These are phyloP conservation scores for Neurospora sp. DNA, from an alignment of 495 filamentous ascomycete species.

Conservation along the genomic window DNA sequence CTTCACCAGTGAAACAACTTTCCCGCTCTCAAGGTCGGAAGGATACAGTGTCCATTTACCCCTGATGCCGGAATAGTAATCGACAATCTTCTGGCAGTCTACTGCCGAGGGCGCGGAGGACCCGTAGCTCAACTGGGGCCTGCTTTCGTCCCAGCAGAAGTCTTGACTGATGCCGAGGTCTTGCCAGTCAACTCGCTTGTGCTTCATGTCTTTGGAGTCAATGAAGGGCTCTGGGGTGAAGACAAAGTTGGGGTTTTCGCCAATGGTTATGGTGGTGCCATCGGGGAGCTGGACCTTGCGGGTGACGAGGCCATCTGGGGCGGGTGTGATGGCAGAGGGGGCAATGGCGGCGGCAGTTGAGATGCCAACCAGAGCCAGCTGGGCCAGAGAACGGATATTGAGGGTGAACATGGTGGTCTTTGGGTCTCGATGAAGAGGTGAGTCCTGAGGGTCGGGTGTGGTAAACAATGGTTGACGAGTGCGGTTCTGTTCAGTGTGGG, in stretches of 20 bases:
- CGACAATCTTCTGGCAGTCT: not conserved
- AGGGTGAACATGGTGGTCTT: not conserved
- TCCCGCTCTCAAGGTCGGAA: not conserved
- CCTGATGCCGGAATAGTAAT: constrained; percentile 16
- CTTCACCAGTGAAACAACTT: not conserved
- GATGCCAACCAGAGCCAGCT: not conserved
- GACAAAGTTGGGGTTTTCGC: not conserved
- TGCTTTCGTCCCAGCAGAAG: not conserved
- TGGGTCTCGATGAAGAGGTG: not conserved
- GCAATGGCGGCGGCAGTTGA: not conserved
- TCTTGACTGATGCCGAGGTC: not conserved
- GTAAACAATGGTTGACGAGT: not conserved
- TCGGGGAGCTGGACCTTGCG: constrained; percentile 15
- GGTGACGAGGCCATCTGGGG: not conserved
- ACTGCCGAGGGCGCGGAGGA: not conserved
- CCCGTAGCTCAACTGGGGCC: not conserved
- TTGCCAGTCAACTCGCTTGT: not conserved
- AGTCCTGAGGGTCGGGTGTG: not conserved
- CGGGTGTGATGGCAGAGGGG: not conserved
- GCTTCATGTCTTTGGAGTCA: not conserved
- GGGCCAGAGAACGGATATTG: not conserved
- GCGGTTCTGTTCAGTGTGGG: not conserved
- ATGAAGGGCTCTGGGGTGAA: not conserved
- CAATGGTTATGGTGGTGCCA: constrained; percentile 10
- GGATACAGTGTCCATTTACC: not conserved